Conservation (phyloP, 2,329 filamentous ascomycete species). For the Fusarium longipes region DNA sequence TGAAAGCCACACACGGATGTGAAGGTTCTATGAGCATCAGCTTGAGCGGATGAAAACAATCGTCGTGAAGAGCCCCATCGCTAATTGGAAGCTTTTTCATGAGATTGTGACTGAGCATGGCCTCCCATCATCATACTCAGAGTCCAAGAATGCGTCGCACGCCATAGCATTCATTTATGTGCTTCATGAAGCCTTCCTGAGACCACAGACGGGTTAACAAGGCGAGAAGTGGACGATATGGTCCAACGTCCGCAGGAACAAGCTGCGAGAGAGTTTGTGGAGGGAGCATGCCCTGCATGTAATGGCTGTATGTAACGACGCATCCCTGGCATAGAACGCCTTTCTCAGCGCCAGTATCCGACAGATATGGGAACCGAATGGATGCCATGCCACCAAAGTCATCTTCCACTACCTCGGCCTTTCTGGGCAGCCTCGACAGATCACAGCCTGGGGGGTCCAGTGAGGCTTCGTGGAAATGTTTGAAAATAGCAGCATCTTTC, state of each 20-base stretch:
- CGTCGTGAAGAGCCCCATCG: neutral
- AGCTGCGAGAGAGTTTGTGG: constrained; percentile 32
- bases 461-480: constrained; percentile 34
- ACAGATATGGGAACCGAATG: constrained; percentile 44
- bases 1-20: neutral
- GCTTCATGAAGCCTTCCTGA: constrained; percentile 36
- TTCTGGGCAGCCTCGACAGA: constrained; percentile 35
- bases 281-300: constrained; percentile 33
- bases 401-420: constrained; percentile 36
- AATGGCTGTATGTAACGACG: constrained; percentile 34
- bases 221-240: constrained; percentile 38
- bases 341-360: constrained; percentile 25
- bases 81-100: neutral
- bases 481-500: constrained; percentile 35
- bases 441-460: constrained; percentile 42
- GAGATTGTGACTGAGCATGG: neutral
- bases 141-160: constrained; percentile 26
- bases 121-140: constrained; percentile 2
- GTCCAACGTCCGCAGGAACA: constrained; percentile 32
- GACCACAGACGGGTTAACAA: constrained; percentile 37
- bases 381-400: constrained; percentile 43
- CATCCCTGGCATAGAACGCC: constrained; percentile 45
- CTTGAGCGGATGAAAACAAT: neutral
- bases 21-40: constrained; percentile 26
- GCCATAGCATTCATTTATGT: constrained; percentile 43